phyloP scores from a whole-genome alignment of 2,329 filamentous ascomycete genomes.

The Pyrenophora graminea region DNA sequence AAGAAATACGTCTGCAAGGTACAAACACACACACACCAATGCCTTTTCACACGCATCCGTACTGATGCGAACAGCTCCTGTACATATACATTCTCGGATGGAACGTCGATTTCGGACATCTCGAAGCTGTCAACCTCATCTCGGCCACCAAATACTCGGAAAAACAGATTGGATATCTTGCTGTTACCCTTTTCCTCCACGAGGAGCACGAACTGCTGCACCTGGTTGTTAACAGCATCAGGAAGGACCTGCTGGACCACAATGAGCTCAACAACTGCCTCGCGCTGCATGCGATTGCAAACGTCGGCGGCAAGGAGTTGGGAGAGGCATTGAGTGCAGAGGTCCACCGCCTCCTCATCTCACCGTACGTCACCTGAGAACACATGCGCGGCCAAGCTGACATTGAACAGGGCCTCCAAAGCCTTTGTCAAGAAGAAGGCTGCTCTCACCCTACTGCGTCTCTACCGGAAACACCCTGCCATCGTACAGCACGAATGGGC shows the following conservation, averaged over 20 bases:
- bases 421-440: constrained; percentile 99
- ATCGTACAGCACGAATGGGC: constrained; percentile 98
- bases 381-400: constrained; percentile 23
- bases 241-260: constrained; percentile 90
- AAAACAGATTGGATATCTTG: constrained; percentile 98
- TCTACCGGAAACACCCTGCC: constrained; percentile 91
- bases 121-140: constrained; percentile 97
- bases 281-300: constrained; percentile 95
- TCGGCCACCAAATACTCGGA: constrained; percentile 97
- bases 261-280: constrained; percentile 98
- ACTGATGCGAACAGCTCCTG: constrained; percentile 63
- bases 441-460: constrained; percentile 84
- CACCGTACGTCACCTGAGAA: constrained; percentile 67
- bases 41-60: background rate
- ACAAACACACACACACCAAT: constrained; percentile 13
- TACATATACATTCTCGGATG: constrained; percentile 99
- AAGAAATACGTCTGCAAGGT: constrained; percentile 99
- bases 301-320: constrained; percentile 96
- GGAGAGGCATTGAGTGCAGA: constrained; percentile 90
- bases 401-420: constrained; percentile 70
- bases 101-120: constrained; percentile 98
- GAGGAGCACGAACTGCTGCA: constrained; percentile 96
- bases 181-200: constrained; percentile 95
- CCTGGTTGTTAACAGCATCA: constrained; percentile 96
- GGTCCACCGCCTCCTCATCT: constrained; percentile 91